A percentile compares a stretch with the other conserved stretches of the same genome.
Conservation (phyloP, 2,329 filamentous ascomycete species). For the Metarhizium rileyi region DNA sequence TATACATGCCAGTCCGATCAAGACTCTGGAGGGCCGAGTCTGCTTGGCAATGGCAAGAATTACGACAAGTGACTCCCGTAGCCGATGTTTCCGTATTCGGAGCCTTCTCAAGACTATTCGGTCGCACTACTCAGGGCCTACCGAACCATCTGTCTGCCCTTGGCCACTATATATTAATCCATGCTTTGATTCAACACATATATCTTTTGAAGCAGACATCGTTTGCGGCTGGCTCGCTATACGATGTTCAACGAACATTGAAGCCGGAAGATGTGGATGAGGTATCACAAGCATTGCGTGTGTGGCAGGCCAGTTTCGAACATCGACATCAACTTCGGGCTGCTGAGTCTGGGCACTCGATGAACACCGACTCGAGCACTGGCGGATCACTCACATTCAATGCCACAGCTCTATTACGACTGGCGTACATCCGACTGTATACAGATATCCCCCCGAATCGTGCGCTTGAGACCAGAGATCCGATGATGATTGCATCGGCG, state of each 20-base stretch:
- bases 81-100: constrained; percentile 47
- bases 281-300: constrained; percentile 42
- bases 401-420: constrained; percentile 48
- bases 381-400: constrained; percentile 58
- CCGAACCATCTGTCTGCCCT: constrained; percentile 45
- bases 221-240: constrained; percentile 37
- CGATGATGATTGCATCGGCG: constrained; percentile 48
- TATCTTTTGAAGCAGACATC: constrained; percentile 58
- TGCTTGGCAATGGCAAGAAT: constrained; percentile 51
- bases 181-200: constrained; percentile 63
- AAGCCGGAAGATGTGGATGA: constrained; percentile 47
- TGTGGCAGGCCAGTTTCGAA: constrained; percentile 52
- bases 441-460: constrained; percentile 54
- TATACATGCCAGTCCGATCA: constrained; percentile 44
- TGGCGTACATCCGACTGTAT: constrained; percentile 56
- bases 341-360: constrained; percentile 36
- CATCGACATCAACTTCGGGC: constrained; percentile 42
- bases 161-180: constrained; percentile 63
- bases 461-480: constrained; percentile 55
- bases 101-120: constrained; percentile 44
- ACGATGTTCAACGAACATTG: constrained; percentile 39
- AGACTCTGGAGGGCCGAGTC: constrained; percentile 48
- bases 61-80: constrained; percentile 38
- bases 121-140: constrained; percentile 38
- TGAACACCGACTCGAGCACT: constrained; percentile 38